These are phyloP conservation scores for Pyracantha coccinea DNA, from an alignment of 331 rosid species.

Conservation along the genomic window DNA sequence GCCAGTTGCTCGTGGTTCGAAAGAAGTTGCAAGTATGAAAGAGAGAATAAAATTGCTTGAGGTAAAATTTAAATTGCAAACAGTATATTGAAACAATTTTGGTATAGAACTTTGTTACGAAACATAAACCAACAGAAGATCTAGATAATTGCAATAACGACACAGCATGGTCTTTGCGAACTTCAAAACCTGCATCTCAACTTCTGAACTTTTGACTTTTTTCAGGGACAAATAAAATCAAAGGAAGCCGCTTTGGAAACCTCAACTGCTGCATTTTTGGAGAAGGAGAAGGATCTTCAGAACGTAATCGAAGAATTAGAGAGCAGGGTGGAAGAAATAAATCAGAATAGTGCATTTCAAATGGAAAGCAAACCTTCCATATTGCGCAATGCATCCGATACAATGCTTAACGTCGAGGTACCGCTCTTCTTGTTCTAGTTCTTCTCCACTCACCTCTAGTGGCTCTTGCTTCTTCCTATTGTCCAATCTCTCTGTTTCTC, in stretches of 20 bases:
- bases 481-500: too few species aligned
- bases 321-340: constrained; percentile 50
- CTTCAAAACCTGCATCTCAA: too few species aligned
- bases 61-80: constrained; percentile 40
- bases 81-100: not conserved
- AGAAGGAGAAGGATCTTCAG: constrained; percentile 73
- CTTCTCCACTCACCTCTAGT: too few species aligned
- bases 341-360: constrained; percentile 30
- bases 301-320: constrained; percentile 63
- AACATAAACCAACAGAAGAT: too few species aligned
- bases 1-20: constrained; percentile 36
- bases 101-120: not conserved
- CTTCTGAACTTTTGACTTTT: not conserved
- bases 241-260: constrained; percentile 65
- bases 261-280: constrained; percentile 44
- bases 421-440: too few species aligned
- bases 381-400: not conserved
- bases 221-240: constrained; percentile 53
- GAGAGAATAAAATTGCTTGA: constrained; percentile 74
- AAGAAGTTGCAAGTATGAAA: constrained; percentile 57
- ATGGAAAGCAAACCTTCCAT: constrained; percentile 38
- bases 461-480: too few species aligned
- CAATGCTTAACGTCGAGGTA: not conserved
- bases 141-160: not conserved
- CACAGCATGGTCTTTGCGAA: too few species aligned